Evolutionary conservation across 2,329 filamentous ascomycete species (phyloP), one percentile per base, ranked within the genome.

Genomic region (Colletotrichum filicis): DNA sequence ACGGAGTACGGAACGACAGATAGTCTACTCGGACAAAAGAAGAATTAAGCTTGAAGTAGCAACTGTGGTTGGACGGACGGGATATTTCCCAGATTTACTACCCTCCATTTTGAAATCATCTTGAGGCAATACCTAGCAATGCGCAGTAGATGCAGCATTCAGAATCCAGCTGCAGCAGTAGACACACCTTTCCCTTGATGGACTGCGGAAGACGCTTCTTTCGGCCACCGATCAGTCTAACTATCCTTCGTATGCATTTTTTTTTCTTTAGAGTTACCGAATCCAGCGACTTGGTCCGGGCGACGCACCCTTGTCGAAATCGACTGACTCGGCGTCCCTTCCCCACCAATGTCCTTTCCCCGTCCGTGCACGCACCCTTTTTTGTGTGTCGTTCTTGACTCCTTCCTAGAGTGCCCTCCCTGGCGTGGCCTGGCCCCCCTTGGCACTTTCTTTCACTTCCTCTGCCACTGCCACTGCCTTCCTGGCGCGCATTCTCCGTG

Each of bases 291-390:
- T 49, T 63, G 52, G 28, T 26, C 42, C 42, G 56, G 56, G 69
- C 58, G 19, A 42, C 11, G 37, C 12, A 32, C 46, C 71, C 60
- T n/a, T 66, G 60, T 52, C 26, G 14, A 57, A 56, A 8, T 14
- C 14, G n/a, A 58, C 37, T 68, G 57, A 68, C 66, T 69, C 66
- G 55, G 42, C 14, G 14, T 19, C 37, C 37, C 37, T 19, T 53
- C 53, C 52, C 66, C 70, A 70, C 66, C 66, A 66, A 73, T 66
- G 35, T 37, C 55, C 55, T 65, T 65, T 57, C 60, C 66, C 70
- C 66, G 60, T 70, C 70, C 37, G 66, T 73, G 70, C 70, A 70
- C 59, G 66, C 56, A 65, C 49, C 60, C 66, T 49, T 37, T 42
- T 37, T 42, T 42, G 19, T 42, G 5, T 42, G 37, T 19, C 32